Evolutionary conservation across 768 basidiomycete genomes (phyloP).

Genomic region (Leucosporidium scottii): DNA sequence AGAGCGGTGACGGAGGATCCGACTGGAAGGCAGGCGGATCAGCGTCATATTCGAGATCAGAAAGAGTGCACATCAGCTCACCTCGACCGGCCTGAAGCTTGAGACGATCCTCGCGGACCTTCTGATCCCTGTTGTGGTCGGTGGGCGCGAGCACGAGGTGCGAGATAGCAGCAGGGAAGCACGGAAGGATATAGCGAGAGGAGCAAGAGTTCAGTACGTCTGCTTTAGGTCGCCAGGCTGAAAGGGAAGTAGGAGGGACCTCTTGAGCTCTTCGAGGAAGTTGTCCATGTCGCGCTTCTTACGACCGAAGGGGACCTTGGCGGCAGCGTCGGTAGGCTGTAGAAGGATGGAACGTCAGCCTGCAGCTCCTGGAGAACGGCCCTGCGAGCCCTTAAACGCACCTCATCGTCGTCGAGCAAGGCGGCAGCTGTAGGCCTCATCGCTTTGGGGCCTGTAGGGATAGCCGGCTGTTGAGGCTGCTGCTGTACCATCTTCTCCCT

Average conservation of each 20-base stretch:
- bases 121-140: conserved; percentile 64
- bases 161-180: neutral
- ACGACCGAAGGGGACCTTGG: conserved; percentile 45
- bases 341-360: conserved; percentile 32
- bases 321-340: conserved; percentile 4
- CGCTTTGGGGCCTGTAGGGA: conserved; percentile 7
- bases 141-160: neutral
- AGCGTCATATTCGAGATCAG: conserved; percentile 46
- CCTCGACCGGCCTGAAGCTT: conserved; percentile 48
- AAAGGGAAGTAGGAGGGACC: conserved; percentile 47
- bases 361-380: conserved; percentile 1
- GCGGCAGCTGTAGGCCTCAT: conserved; percentile 9
- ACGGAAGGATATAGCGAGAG: neutral
- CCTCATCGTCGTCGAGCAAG: conserved; percentile 21
- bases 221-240: neutral
- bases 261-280: conserved; percentile 94
- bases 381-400: neutral
- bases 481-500: neutral
- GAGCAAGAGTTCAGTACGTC: neutral
- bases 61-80: neutral
- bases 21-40: neutral
- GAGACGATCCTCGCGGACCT: conserved; percentile 77
- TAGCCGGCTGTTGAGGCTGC: conserved; percentile 2
- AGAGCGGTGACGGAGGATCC: conserved; percentile 70
- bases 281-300: conserved; percentile 94